These are phyloP conservation scores for Zoysia matrella DNA, from an alignment of 202 grass and related monocot genomes.

Conservation along the genomic window DNA sequence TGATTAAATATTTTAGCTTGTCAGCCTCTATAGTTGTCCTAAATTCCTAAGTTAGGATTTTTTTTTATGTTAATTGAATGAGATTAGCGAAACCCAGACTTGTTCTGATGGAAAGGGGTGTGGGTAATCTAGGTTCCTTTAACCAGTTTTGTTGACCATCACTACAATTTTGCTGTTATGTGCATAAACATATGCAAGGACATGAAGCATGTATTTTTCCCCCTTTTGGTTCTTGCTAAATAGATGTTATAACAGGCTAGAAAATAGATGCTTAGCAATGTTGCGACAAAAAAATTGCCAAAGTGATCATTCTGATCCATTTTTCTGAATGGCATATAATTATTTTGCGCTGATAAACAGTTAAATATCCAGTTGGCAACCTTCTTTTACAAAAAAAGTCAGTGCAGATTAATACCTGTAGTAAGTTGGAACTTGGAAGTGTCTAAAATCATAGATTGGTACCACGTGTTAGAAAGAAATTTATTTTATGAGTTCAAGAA, in stretches of 20 bases:
- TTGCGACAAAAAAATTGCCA: background rate
- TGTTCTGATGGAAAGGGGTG: background rate
- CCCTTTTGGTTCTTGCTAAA: background rate
- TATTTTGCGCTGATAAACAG: background rate
- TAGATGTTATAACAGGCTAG: background rate
- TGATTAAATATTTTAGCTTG: background rate
- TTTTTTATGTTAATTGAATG: background rate
- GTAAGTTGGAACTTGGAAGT: background rate
- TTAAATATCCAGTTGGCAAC: background rate
- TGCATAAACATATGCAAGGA: background rate
- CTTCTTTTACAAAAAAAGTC: background rate
- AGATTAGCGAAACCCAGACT: background rate
- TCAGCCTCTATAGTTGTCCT: background rate
- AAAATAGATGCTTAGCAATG: background rate
- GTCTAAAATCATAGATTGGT: too few relatives aligned
- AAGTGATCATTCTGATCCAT: background rate
- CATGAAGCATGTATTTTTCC: background rate
- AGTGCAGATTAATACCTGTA: background rate
- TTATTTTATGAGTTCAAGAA: background rate
- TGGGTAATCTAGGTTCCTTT: too few relatives aligned
- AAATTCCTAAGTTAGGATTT: background rate
- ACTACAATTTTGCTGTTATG: too few relatives aligned
- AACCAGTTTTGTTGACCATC: too few relatives aligned
- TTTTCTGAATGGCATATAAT: background rate
- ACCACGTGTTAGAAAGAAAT: too few relatives aligned